Evolutionary conservation across 805 yeast species (phyloP), one percentile per base, ranked within the genome.

Genomic region (Komagataella mondaviorum): DNA sequence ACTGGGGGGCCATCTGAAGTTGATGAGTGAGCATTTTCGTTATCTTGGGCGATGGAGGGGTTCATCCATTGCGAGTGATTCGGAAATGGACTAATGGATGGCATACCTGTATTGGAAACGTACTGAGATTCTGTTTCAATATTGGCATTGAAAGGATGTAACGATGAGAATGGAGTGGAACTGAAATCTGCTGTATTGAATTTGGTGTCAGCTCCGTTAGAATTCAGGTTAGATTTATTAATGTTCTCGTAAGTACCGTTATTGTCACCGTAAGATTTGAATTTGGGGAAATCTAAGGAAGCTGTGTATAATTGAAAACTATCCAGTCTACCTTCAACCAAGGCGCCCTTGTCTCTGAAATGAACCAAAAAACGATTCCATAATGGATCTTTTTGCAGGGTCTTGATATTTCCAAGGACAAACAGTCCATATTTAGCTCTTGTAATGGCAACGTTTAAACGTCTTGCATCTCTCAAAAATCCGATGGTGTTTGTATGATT

Each of bases 241-340:
- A 12, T 6, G 8, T 14, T n/a, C n/a, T 20, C 16, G n/a, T 44
- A 10, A 2, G n/a, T 30, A 14, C 46, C 36, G 4, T 16, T 16
- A 23, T 12, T 17, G 46, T 52, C 45, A 48, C 46, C 46, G 12
- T 17, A 22, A 8, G 67, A 67, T 55, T 63, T 67, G 18, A 30
- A 30, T 8, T 14, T 30, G 39, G 46, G 5, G 12, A 12, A 20
- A 2, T 62, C 63, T 54, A 72, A 70, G 55, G 78, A 84, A 20
- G 85, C 81, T 53, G 83, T 71, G 54, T 89, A 81, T 49, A 85
- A 67, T 62, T 84, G 93, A 55, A 90, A 72, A 57, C 81, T 85
- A 53, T 85, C 91, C 56, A 90, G 71, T 1, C 88, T 80, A 8
- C 97, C 97, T 64, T 90, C 96, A 23, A 90, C 97, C 36, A 90